Evolutionary conservation across 352 stramenopile species (phyloP).

Genomic region (Pythium myriotylum): DNA sequence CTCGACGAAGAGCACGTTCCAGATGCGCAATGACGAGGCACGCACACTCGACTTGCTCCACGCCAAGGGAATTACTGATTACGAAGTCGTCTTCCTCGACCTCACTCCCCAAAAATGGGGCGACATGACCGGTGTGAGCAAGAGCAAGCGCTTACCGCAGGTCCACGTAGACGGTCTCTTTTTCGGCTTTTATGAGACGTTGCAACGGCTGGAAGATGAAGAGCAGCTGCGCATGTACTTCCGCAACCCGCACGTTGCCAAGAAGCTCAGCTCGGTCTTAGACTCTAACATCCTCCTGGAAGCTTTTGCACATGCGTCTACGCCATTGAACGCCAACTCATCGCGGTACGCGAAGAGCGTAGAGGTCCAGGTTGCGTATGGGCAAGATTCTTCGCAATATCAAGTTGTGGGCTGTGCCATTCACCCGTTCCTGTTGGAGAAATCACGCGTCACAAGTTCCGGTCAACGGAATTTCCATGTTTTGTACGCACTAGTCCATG

Average conservation of each 20-base stretch:
- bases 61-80: conserved; percentile 62
- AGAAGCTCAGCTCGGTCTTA: conserved; percentile 60
- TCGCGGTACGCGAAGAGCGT: conserved; percentile 75
- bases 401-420: conserved; percentile 62
- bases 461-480: conserved; percentile 67
- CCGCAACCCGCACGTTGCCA: conserved; percentile 62
- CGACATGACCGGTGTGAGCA: conserved; percentile 70
- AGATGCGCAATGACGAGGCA: conserved; percentile 80
- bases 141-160: conserved; percentile 72
- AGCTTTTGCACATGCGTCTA: conserved; percentile 70
- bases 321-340: conserved; percentile 70
- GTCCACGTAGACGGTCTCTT: conserved; percentile 72
- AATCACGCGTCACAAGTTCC: conserved; percentile 51
- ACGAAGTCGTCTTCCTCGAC: conserved; percentile 76
- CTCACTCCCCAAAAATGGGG: conserved; percentile 60
- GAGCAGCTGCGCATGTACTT: conserved; percentile 82
- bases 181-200: conserved; percentile 81
- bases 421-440: conserved; percentile 68
- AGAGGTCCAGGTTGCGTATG: conserved; percentile 52
- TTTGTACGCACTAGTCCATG: conserved; percentile 69
- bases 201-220: conserved; percentile 77
- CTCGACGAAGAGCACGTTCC: conserved; percentile 81
- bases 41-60: conserved; percentile 76
- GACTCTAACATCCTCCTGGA: conserved; percentile 80
- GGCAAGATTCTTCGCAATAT: conserved; percentile 48